Evolutionary conservation across 208 protist species (phyloP), one percentile per base, ranked within the genome.

Genomic region (Novymonas esmeraldas): DNA sequence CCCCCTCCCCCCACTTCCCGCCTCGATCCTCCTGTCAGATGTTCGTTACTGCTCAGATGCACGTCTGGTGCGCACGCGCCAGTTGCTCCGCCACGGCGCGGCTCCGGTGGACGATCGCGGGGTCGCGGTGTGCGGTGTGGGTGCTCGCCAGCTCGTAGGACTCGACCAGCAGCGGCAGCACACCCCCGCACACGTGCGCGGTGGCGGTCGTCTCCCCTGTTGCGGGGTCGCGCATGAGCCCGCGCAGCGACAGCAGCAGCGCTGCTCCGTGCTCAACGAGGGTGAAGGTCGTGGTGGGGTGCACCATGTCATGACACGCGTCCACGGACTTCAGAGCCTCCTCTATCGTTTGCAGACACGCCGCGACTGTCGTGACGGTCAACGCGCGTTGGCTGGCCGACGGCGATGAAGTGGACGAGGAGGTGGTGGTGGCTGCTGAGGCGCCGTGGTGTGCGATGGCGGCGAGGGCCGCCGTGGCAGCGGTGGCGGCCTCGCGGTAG

Each of bases 111-210:
- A 20, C 33, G 24, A 81, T 33, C n/a, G 70, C 20, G 1, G 57
- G 34, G 16, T 55, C 49, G 7, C 56, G 22, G 13, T 31, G 22
- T 6, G n/a, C 56, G 31, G 73, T 64, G 61, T 76, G 73, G 14
- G 79, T 58, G 34, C 69, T 63, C 41, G 73, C 64, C 6, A 86
- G 48, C 64, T 84, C 82, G 24, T 91, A 75, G 14, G 81, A 74
- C 42, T 88, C 64, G 54, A 73, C 60, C 24, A 94, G 66, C 6
- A 80, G 61, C n/a, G 88, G 78, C 64, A 94, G 42, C 62, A 90
- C 38, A 41, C 28, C 48, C 48, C 70, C 64, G 2, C 62, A 41
- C 0, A 76, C 29, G 56, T 46, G 29, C 24, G 65, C 49, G 28
- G 60, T 57, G 26, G 11, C 34, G 16, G 79, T 62, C 5, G 70